These are phyloP conservation scores for Eruca vesicaria DNA, from an alignment of 441 rosid genomes.

Conservation along the genomic window DNA sequence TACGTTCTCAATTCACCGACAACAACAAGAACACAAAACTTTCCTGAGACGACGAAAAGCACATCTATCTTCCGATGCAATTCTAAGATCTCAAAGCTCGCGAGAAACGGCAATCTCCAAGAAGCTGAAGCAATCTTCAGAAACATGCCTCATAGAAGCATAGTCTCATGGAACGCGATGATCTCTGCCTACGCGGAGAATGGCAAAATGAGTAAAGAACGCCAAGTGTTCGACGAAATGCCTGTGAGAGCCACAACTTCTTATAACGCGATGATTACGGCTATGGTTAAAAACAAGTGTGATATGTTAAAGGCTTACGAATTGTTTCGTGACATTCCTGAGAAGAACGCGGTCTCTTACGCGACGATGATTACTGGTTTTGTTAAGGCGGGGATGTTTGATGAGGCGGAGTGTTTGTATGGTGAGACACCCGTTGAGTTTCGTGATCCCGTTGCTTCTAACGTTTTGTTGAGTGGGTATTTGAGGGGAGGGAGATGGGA, in stretches of 20 bases:
- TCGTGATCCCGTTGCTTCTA: conserved; percentile 69
- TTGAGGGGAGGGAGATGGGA: conserved; percentile 51
- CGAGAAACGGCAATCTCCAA: conserved; percentile 47
- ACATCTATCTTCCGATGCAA: conserved; percentile 51
- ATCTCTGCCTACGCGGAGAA: conserved; percentile 54
- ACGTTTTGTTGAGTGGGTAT: conserved; percentile 62
- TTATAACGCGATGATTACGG: conserved; percentile 79
- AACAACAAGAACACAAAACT: background rate
- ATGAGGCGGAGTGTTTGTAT: conserved; percentile 48
- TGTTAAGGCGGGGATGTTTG: conserved; percentile 51
- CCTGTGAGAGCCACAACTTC: conserved; percentile 55
- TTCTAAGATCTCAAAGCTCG: conserved; percentile 56
- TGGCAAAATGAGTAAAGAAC: conserved; percentile 51
- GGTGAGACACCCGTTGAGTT: conserved; percentile 40
- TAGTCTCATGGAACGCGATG: conserved; percentile 76
- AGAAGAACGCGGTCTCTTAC: conserved; percentile 54
- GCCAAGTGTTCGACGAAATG: conserved; percentile 65
- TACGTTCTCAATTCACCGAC: background rate
- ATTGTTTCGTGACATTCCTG: conserved; percentile 46
- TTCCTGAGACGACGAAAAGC: conserved; percentile 5
- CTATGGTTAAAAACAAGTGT: conserved; percentile 45
- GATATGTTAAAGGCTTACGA: conserved; percentile 41
- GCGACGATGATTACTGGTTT: conserved; percentile 74
- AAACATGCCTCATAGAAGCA: conserved; percentile 50
- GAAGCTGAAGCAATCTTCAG: conserved; percentile 57